A percentile compares a stretch with the other conserved stretches of the same genome.
Conservation (phyloP, 352 stramenopile genomes). For the Halophytophthora batemanensis region DNA sequence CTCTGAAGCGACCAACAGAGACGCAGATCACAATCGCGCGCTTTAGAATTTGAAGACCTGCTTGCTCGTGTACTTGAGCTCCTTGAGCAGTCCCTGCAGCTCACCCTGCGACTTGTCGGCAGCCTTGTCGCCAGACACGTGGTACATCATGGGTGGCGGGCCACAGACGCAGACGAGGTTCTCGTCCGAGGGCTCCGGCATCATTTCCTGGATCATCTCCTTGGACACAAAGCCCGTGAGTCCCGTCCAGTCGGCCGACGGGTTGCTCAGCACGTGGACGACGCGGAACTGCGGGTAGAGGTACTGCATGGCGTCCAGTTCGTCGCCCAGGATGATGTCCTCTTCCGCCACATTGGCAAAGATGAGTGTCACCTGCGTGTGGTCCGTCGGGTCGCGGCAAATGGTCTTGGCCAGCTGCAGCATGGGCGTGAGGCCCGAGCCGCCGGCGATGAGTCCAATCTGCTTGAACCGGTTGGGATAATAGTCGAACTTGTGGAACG, state of each 20-base stretch:
- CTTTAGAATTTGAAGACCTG: constrained; percentile 79
- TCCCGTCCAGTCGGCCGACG: constrained; percentile 44
- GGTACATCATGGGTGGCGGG: constrained; percentile 80
- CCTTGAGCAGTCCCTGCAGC: constrained; percentile 72
- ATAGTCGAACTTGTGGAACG: constrained; percentile 85
- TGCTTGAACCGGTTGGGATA: constrained; percentile 79
- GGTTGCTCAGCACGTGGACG: constrained; percentile 53
- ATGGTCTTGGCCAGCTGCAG: constrained; percentile 78
- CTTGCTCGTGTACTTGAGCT: constrained; percentile 48
- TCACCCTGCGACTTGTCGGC: constrained; percentile 77
- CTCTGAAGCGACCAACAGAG: too few species aligned
- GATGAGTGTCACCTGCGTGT: constrained; percentile 75
- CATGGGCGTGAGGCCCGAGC: constrained; percentile 79
- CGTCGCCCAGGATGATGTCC: constrained; percentile 83
- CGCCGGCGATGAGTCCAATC: constrained; percentile 76
- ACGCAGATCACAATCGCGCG: too few species aligned
- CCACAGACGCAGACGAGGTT: constrained; percentile 79
- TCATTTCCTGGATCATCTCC: constrained; percentile 63
- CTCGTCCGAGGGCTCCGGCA: constrained; percentile 59
- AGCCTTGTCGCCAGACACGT: constrained; percentile 75
- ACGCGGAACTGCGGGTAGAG: constrained; percentile 67
- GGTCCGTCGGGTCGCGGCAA: constrained; percentile 70
- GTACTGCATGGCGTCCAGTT: constrained; percentile 62
- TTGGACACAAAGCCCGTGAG: constrained; percentile 66
- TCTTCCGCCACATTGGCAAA: constrained; percentile 78